Conservation (phyloP, 345 rosid genomes). For the Populus nigra region DNA sequence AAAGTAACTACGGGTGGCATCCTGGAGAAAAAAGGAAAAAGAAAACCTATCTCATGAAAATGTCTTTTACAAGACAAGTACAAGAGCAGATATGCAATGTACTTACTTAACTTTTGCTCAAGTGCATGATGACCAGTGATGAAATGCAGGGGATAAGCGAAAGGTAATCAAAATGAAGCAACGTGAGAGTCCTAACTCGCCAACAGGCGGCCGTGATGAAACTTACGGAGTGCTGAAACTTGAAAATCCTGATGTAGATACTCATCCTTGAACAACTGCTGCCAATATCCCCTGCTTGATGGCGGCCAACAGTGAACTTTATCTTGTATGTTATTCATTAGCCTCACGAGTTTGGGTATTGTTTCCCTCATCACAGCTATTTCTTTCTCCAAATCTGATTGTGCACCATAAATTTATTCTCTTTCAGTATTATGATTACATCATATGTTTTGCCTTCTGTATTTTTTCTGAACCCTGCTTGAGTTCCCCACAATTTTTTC, state of each 20-base stretch:
- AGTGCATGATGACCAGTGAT: neutral
- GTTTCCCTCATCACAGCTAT: neutral
- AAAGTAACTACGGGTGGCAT: too few species aligned
- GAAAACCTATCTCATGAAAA: neutral
- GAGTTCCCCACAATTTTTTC: too few species aligned
- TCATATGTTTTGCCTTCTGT: too few species aligned
- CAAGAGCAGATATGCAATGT: too few species aligned
- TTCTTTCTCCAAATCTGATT: neutral
- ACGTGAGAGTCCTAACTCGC: neutral
- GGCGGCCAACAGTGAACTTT: conserved; percentile 6
- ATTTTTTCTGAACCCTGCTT: too few species aligned
- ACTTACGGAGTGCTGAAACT: neutral
- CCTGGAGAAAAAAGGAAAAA: neutral
- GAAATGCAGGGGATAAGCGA: conserved; percentile 22
- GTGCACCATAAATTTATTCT: neutral
- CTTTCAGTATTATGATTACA: too few species aligned
- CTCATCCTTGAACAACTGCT: conserved; percentile 3
- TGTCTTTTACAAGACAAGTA: too few species aligned
- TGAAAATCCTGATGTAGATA: neutral
- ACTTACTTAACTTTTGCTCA: neutral
- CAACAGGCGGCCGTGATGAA: neutral
- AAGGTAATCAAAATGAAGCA: neutral
- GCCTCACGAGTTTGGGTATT: neutral
- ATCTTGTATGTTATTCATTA: conserved; percentile 20
- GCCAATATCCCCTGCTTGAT: conserved; percentile 14